Percentiles rank a stretch among this genome's conserved stretches.
phyloP scores from a whole-genome alignment of 1,284 basidiomycete genomes.

The Flammula alnicola region DNA sequence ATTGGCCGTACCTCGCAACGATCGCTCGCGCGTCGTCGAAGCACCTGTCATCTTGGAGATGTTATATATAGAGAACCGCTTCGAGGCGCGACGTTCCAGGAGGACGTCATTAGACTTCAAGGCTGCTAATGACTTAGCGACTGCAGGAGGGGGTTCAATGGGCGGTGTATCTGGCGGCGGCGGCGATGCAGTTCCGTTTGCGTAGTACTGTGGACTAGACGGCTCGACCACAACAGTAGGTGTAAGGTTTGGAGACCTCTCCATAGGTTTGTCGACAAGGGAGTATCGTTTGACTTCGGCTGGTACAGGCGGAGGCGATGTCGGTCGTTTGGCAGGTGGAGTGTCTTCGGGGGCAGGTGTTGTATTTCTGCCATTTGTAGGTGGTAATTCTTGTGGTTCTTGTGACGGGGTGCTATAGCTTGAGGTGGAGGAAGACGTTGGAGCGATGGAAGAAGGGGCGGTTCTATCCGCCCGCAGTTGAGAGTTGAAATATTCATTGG shows the following conservation, averaged over 20 bases:
- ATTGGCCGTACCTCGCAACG: slow-evolving; percentile 36
- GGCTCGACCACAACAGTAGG: slow-evolving; percentile 62
- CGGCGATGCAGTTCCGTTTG: slow-evolving; percentile 38
- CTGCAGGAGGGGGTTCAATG: slow-evolving; percentile 59
- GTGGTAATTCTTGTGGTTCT: slow-evolving; percentile 17
- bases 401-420: slow-evolving; percentile 10
- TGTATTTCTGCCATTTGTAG: slow-evolving; percentile 9
- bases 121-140: slow-evolving; percentile 86
- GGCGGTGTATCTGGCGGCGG: slow-evolving; percentile 47
- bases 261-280: slow-evolving; percentile 57
- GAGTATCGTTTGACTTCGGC: slow-evolving; percentile 76
- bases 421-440: slow-evolving; percentile 17
- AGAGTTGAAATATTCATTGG: slow-evolving; percentile 17
- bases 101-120: slow-evolving; percentile 87
- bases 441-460: slow-evolving; percentile 8
- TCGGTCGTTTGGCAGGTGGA: slow-evolving; percentile 32
- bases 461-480: slow-evolving; percentile 20
- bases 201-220: slow-evolving; percentile 43
- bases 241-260: slow-evolving; percentile 35
- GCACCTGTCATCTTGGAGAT: slow-evolving; percentile 91
- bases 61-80: slow-evolving; percentile 95
- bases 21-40: slow-evolving; percentile 49
- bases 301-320: slow-evolving; percentile 50
- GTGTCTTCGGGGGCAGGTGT: slow-evolving; percentile 26
- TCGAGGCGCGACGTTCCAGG: slow-evolving; percentile 91